A percentile compares a stretch with the other conserved stretches of the same genome.
Conservation (phyloP, 306 rosid genomes). For the Vigna angularis region DNA sequence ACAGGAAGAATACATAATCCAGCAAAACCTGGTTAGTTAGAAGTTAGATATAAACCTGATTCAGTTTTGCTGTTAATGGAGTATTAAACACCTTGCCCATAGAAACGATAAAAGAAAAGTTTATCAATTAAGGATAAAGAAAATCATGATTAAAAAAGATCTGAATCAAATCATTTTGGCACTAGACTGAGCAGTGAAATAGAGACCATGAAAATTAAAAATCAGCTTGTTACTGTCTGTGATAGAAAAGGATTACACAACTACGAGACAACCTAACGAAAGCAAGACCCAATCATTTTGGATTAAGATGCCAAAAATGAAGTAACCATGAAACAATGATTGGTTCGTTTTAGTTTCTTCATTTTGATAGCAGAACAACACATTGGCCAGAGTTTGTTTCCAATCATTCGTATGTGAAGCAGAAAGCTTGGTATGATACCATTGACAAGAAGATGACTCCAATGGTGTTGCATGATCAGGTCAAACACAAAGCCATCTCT, state of each 20-base stretch:
- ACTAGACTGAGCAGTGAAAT: neutral
- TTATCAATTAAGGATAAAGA: neutral
- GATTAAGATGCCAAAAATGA: slow-evolving; percentile 25
- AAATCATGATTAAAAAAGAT: neutral
- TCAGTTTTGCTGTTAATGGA: too few relatives aligned
- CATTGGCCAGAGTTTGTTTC: neutral
- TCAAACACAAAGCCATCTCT: slow-evolving; percentile 10
- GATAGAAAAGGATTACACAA: slow-evolving; percentile 36
- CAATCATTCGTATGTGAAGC: slow-evolving; percentile 15
- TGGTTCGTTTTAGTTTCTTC: neutral
- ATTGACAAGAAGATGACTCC: slow-evolving; percentile 1
- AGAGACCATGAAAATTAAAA: neutral
- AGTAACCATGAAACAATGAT: slow-evolving; percentile 32
- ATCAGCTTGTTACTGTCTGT: slow-evolving; percentile 27
- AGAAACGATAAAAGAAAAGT: neutral
- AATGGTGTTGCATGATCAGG: slow-evolving; percentile 4
- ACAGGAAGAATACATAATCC: too few relatives aligned
- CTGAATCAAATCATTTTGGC: neutral
- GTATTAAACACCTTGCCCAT: neutral
- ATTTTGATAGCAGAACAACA: neutral
- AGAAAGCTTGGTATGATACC: slow-evolving; percentile 25
- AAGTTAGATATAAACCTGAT: too few relatives aligned
- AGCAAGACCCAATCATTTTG: slow-evolving; percentile 42
- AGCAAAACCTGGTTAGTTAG: too few relatives aligned
- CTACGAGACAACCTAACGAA: slow-evolving; percentile 2